Conservation (phyloP, 2,329 filamentous ascomycete species). For the Aureobasidium sp. region DNA sequence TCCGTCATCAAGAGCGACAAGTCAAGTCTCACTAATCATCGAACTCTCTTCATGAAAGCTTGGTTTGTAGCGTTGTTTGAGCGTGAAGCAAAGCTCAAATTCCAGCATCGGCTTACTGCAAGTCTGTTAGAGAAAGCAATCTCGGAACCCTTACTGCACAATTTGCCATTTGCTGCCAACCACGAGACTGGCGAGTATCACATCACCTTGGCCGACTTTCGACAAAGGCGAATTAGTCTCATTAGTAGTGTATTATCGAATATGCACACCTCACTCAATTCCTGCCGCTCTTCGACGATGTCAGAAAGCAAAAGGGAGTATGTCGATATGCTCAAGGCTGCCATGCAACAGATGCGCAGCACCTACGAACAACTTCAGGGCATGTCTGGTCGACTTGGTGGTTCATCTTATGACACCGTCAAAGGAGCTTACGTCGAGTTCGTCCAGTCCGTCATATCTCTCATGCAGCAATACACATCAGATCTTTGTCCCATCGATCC, state of each 20-base stretch:
- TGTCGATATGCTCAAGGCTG: slow-evolving; percentile 43
- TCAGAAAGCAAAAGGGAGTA: slow-evolving; percentile 41
- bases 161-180: slow-evolving; percentile 50
- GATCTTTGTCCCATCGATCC: slow-evolving; percentile 50
- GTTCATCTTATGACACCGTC: slow-evolving; percentile 20
- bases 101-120: slow-evolving; percentile 52
- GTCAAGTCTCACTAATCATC: slow-evolving; percentile 39
- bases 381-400: neutral
- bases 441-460: slow-evolving; percentile 53
- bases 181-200: slow-evolving; percentile 33
- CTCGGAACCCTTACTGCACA: slow-evolving; percentile 44
- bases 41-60: slow-evolving; percentile 42
- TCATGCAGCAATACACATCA: slow-evolving; percentile 54
- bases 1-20: slow-evolving; percentile 34
- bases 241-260: slow-evolving; percentile 53
- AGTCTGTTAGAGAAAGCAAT: slow-evolving; percentile 44
- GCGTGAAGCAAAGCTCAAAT: slow-evolving; percentile 54
- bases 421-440: slow-evolving; percentile 54
- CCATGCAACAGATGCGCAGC: slow-evolving; percentile 55
- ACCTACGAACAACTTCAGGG: slow-evolving; percentile 51
- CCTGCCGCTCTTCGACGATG: slow-evolving; percentile 26
- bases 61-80: slow-evolving; percentile 53
- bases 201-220: slow-evolving; percentile 48
- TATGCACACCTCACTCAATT: slow-evolving; percentile 47
- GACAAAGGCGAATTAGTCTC: slow-evolving; percentile 47